These are phyloP conservation scores for Ganoderma sinense DNA, from an alignment of 1,284 basidiomycete species.

Conservation along the genomic window DNA sequence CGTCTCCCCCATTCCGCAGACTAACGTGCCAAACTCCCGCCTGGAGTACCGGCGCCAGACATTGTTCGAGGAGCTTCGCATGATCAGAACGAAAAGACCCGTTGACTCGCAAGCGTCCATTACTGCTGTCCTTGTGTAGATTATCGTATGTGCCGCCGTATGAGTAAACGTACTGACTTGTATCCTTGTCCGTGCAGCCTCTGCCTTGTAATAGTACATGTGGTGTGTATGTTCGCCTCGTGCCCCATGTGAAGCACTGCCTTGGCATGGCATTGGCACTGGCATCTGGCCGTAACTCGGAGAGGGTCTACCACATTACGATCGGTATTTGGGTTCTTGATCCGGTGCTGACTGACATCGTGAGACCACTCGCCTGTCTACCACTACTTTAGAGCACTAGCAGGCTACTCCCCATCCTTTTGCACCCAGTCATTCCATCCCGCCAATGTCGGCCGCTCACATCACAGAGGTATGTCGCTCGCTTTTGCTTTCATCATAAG, in stretches of 20 bases:
- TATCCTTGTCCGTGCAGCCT: not conserved
- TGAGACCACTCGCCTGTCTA: not conserved
- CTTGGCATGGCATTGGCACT: not conserved
- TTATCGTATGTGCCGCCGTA: not conserved
- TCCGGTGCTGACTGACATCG: slow-evolving; percentile 3
- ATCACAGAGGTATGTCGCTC: not conserved
- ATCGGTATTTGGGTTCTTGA: not conserved
- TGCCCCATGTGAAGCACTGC: not conserved
- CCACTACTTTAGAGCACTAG: not conserved
- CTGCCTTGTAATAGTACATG: not conserved
- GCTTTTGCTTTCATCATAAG: not conserved
- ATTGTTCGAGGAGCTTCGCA: slow-evolving; percentile 84
- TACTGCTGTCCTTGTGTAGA: slow-evolving; percentile 8
- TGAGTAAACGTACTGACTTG: not conserved
- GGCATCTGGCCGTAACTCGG: not conserved
- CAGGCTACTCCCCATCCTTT: not conserved
- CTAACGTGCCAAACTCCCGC: slow-evolving; percentile 94
- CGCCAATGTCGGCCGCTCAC: not conserved
- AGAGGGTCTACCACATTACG: not conserved
- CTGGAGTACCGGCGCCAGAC: slow-evolving; percentile 92
- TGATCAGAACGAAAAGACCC: slow-evolving; percentile 51
- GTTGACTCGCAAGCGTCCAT: slow-evolving; percentile 27
- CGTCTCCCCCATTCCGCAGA: slow-evolving; percentile 59
- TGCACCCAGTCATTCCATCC: not conserved
- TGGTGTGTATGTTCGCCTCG: not conserved